Evolutionary conservation across 2,329 filamentous ascomycete genomes (phyloP), one percentile per base, ranked within the genome.

Genomic region (Cladosporium sp.): DNA sequence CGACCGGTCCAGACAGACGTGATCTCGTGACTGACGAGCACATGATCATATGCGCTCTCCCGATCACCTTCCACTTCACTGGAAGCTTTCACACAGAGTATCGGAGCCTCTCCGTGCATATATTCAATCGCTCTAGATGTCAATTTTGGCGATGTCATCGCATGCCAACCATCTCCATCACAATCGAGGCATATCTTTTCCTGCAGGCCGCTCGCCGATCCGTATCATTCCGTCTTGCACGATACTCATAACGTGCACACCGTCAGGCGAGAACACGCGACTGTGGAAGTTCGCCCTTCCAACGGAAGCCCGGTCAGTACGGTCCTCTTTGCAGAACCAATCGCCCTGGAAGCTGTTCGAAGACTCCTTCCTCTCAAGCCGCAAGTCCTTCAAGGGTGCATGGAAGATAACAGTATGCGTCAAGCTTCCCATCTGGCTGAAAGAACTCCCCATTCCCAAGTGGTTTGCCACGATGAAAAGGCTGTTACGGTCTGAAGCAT

Each of bases 401-500:
- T 85, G 83, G 58, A 85, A 79, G 8, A 82, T 76, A 4, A 84
- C 81, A 1, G 79, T 82, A 63, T 84, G 79, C 7, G 77, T 80
- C 58, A 85, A 68, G 66, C 80, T 83, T 5, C 79, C 80, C 77
- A 84, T 82, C 25, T 77, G 76, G 0, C 72, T 75, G 66, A 76
- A 80, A 7, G 73, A 67, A 43, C 78, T 74, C 26, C 75, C 77
- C 26, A 81, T 73, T 0, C 79, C 79, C n/a, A 83, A 71, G 18
- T 84, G 80, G 25, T 83, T 83, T 2, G 82, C 78, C 2, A 86
- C 79, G 53, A 85, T 74, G 72, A 83, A 82, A 14, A 86, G 74
- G 21, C 82, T 83, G 65, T 87, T 87, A 26, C 82, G 80, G 69
- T 87, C 85, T 36, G 82, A 84, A 0, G 84, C 82, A 70, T 86